phyloP scores from a whole-genome alignment of 2,329 filamentous ascomycete species.

The Colletotrichum spaethianum region DNA sequence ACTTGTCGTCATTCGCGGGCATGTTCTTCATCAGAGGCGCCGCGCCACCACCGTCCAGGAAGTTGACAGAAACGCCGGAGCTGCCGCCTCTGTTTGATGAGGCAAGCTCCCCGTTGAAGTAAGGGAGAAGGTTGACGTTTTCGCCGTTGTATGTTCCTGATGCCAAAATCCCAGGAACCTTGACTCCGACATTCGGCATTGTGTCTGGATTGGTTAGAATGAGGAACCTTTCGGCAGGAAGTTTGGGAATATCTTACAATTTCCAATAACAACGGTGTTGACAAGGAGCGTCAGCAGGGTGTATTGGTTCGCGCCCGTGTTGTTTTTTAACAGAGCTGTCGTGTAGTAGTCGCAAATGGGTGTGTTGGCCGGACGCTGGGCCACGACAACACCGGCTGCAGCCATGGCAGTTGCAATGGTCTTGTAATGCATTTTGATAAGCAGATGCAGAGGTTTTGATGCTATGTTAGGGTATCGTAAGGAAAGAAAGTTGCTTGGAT shows the following conservation, averaged over 20 bases:
- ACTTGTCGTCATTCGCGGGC: conserved; percentile 64
- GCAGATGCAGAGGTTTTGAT: not conserved
- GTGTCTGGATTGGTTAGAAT: conserved; percentile 57
- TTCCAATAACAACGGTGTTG: conserved; percentile 76
- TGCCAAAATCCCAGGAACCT: conserved; percentile 71
- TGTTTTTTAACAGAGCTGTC: conserved; percentile 69
- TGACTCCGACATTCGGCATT: conserved; percentile 64
- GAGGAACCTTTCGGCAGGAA: not conserved
- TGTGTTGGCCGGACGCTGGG: conserved; percentile 63
- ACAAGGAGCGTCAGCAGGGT: conserved; percentile 70
- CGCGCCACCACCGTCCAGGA: conserved; percentile 72
- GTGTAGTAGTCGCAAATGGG: conserved; percentile 77
- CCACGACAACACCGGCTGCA: conserved; percentile 47
- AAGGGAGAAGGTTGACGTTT: conserved; percentile 70
- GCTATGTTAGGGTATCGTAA: not conserved
- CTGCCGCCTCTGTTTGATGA: conserved; percentile 67
- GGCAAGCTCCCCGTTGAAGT: conserved; percentile 69
- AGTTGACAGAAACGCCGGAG: conserved; percentile 67
- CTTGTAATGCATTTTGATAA: conserved; percentile 47
- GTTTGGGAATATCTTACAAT: conserved; percentile 56
- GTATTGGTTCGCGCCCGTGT: conserved; percentile 71
- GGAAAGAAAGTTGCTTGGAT: not conserved
- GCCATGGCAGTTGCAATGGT: conserved; percentile 45
- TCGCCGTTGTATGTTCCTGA: conserved; percentile 63
- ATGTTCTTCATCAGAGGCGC: conserved; percentile 68